Conservation (phyloP, 78 protist genomes). For the Chrysochromulina tobinii region DNA sequence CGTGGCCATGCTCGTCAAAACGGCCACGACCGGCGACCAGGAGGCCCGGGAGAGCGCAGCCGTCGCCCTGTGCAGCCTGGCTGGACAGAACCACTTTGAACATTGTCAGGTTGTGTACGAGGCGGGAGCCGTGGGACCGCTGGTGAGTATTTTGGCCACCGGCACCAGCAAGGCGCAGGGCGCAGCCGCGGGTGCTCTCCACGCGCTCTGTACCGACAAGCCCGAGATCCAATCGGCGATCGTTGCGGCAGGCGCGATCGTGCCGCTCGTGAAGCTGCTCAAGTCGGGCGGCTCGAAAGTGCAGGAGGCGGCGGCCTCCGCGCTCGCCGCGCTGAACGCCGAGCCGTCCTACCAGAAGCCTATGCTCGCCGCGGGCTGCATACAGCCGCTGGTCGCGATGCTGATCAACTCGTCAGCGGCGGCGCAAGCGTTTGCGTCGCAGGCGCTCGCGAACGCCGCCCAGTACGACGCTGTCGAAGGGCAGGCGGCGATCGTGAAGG, state of each 20-base stretch:
- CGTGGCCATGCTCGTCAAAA: too few relatives aligned
- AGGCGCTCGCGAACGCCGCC: not conserved
- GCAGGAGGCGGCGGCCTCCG: not conserved
- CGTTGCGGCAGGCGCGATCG: not conserved
- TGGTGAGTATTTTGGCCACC: too few relatives aligned
- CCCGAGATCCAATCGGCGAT: not conserved
- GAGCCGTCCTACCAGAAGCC: not conserved
- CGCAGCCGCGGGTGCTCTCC: too few relatives aligned
- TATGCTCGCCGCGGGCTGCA: not conserved
- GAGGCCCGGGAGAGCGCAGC: too few relatives aligned
- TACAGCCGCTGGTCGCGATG: not conserved
- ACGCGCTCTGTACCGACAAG: not conserved
- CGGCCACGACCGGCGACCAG: too few relatives aligned
- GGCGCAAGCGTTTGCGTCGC: not conserved
- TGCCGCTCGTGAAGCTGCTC: not conserved
- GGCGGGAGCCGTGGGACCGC: too few relatives aligned
- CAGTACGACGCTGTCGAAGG: not conserved
- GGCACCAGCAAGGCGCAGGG: too few relatives aligned
- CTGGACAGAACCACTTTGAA: too few relatives aligned
- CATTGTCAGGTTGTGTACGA: too few relatives aligned
- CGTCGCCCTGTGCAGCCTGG: too few relatives aligned
- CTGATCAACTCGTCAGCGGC: not conserved
- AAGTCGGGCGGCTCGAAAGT: not conserved
- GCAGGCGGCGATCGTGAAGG: not conserved
- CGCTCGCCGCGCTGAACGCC: not conserved